These are phyloP conservation scores for Penicillium alfredii DNA, from an alignment of 495 filamentous ascomycete genomes.

Conservation along the genomic window DNA sequence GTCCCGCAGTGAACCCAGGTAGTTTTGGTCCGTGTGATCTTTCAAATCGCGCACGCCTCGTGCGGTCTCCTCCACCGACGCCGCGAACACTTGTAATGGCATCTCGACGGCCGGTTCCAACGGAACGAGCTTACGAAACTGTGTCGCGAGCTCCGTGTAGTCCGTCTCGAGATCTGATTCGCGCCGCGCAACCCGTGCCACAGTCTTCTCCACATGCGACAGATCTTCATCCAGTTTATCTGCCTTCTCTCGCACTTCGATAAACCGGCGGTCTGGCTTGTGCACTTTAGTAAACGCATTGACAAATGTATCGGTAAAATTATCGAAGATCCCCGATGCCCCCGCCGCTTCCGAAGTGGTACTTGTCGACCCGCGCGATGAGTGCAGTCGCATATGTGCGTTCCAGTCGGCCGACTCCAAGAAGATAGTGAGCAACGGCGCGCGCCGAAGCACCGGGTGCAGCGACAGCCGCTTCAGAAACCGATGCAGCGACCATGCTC, in stretches of 20 bases:
- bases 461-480: constrained; percentile 83
- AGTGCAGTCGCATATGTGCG: constrained; percentile 77
- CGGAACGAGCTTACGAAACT: constrained; percentile 86
- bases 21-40: constrained; percentile 93
- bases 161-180: constrained; percentile 86
- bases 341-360: constrained; percentile 46
- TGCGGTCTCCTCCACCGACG: constrained; percentile 76
- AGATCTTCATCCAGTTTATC: constrained; percentile 96
- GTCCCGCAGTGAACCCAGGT: constrained; percentile 81
- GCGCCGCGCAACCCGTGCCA: constrained; percentile 79
- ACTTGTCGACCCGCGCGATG: constrained; percentile 51
- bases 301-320: constrained; percentile 91
- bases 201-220: constrained; percentile 85
- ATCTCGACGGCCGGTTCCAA: constrained; percentile 85
- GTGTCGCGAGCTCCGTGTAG: constrained; percentile 79
- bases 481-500: constrained; percentile 84
- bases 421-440: constrained; percentile 75
- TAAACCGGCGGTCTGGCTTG: constrained; percentile 90
- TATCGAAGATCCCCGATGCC: constrained; percentile 75
- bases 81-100: constrained; percentile 75
- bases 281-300: constrained; percentile 96
- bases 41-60: constrained; percentile 67
- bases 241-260: constrained; percentile 87
- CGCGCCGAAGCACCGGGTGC: constrained; percentile 85
- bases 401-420: constrained; percentile 95